These are phyloP conservation scores for Colletotrichum somersetense DNA, from an alignment of 2,329 filamentous ascomycete genomes.

Conservation along the genomic window DNA sequence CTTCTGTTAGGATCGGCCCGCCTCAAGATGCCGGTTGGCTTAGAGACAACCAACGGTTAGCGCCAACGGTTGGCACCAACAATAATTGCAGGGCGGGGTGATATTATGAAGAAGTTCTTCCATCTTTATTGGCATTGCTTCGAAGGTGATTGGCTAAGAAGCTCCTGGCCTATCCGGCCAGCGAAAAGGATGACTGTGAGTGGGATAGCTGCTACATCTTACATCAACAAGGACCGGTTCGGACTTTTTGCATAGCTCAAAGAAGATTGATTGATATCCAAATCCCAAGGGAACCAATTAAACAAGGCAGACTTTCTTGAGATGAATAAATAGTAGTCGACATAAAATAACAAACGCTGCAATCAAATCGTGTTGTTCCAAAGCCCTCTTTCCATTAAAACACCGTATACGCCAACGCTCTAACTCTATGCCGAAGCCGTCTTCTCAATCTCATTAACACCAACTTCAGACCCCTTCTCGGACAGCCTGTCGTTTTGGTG, in stretches of 20 bases:
- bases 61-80: neutral
- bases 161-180: no score
- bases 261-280: neutral
- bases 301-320: no score
- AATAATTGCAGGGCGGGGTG: neutral
- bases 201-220: neutral
- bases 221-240: no score
- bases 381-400: neutral
- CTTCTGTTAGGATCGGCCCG: neutral
- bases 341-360: neutral
- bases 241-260: neutral
- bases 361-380: neutral
- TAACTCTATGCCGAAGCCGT: slow-evolving; percentile 10
- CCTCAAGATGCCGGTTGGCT: neutral
- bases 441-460: slow-evolving; percentile 27
- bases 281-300: no score
- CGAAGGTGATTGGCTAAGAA: neutral
- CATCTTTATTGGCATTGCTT: neutral
- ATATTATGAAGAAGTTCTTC: neutral
- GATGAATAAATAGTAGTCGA: neutral
- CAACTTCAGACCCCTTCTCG: slow-evolving; percentile 13
- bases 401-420: no score
- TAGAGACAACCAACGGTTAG: neutral
- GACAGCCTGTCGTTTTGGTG: slow-evolving; percentile 13
- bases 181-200: no score